These are phyloP conservation scores for Blepharisma stoltei DNA, from an alignment of 73 alveolate species.

Conservation along the genomic window DNA sequence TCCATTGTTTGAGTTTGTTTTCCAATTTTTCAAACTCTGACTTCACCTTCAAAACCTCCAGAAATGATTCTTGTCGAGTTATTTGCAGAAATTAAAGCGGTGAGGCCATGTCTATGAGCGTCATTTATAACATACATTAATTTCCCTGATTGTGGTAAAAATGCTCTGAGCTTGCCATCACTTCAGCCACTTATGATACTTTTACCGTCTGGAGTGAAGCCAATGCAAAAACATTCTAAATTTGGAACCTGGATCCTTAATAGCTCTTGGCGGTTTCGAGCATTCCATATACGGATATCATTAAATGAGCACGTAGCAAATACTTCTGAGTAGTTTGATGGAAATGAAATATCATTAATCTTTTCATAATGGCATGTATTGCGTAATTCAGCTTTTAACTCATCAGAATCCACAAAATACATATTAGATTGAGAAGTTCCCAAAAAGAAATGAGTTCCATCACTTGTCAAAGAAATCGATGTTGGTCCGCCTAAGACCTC, in stretches of 20 bases:
- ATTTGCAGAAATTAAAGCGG: conserved; percentile 63
- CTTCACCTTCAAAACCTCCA: conserved; percentile 98
- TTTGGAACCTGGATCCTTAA: conserved; percentile 93
- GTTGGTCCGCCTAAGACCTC: conserved; percentile 90
- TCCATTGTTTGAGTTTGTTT: conserved; percentile 86
- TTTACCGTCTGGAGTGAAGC: conserved; percentile 87
- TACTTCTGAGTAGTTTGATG: conserved; percentile 73
- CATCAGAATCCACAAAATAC: conserved; percentile 78
- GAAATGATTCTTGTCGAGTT: conserved; percentile 77
- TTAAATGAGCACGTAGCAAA: conserved; percentile 94
- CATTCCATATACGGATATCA: conserved; percentile 96
- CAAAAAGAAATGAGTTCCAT: conserved; percentile 89
- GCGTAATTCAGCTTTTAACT: conserved; percentile 83
- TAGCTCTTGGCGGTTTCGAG: conserved; percentile 78
- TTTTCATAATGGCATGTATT: conserved; percentile 95
- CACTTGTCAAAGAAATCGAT: conserved; percentile 83
- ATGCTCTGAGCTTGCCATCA: conserved; percentile 96
- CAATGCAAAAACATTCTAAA: conserved; percentile 80
- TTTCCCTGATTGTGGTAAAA: conserved; percentile 95
- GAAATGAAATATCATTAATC: conserved; percentile 87
- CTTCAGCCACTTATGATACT: conserved; percentile 89
- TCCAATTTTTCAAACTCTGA: conserved; percentile 93
- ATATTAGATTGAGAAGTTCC: conserved; percentile 85
- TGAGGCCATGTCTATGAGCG: conserved; percentile 88
- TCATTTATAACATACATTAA: conserved; percentile 84